These are phyloP conservation scores for Crithidia fasciculata DNA, from an alignment of 208 protist genomes.

Conservation along the genomic window DNA sequence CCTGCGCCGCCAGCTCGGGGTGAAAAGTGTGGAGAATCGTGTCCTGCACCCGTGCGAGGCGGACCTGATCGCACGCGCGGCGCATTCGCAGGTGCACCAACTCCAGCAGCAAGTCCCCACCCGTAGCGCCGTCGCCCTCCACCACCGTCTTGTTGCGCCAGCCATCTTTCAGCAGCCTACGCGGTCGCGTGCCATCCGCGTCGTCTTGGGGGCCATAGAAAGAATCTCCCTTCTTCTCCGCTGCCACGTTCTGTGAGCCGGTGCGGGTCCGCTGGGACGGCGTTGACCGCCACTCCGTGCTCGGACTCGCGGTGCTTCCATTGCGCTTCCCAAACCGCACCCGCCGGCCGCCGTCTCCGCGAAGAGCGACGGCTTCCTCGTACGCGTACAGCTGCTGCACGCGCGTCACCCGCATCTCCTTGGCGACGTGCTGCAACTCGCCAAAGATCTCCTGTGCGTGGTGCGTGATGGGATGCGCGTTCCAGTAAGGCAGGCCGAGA, in stretches of 20 bases:
- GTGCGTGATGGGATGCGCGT: slow-evolving; percentile 34
- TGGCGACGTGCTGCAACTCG: slow-evolving; percentile 37
- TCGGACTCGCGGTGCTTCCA: background rate
- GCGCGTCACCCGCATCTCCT: slow-evolving; percentile 36
- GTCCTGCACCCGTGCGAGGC: slow-evolving; percentile 17
- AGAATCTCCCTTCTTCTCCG: slow-evolving; percentile 1
- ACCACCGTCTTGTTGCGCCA: slow-evolving; percentile 25
- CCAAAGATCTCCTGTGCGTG: slow-evolving; percentile 34
- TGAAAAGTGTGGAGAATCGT: background rate
- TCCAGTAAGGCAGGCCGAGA: slow-evolving; percentile 44
- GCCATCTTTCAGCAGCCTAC: slow-evolving; percentile 14
- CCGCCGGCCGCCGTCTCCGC: background rate
- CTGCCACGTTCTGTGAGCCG: background rate
- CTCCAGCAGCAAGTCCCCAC: slow-evolving; percentile 29
- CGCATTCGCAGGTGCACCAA: slow-evolving; percentile 37
- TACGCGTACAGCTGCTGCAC: slow-evolving; percentile 22
- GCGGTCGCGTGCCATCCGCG: background rate
- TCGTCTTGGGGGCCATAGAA: slow-evolving; percentile 2
- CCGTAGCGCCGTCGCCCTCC: slow-evolving; percentile 22
- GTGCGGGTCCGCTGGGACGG: background rate
- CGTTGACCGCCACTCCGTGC: background rate
- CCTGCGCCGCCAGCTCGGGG: background rate
- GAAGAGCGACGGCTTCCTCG: slow-evolving; percentile 1
- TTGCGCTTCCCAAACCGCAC: slow-evolving; percentile 1
- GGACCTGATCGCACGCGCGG: slow-evolving; percentile 34